Evolutionary conservation across 2,329 filamentous ascomycete species (phyloP).

Genomic region (Tothia fuscella): DNA sequence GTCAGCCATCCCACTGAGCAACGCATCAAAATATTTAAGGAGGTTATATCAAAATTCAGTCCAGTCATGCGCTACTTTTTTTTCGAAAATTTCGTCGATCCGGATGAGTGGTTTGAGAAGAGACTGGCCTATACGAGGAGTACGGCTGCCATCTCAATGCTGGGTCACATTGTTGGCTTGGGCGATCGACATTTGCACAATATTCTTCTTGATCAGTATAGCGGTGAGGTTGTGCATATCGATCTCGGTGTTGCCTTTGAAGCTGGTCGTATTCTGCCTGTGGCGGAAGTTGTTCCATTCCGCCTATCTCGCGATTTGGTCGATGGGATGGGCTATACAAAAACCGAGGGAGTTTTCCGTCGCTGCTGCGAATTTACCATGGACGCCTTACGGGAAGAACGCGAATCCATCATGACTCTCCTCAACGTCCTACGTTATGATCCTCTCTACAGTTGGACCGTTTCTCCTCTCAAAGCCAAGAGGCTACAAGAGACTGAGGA

Average conservation of each 20-base stretch:
- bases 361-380: slow-evolving; percentile 98
- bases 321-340: slow-evolving; percentile 92
- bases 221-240: slow-evolving; percentile 91
- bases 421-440: slow-evolving; percentile 97
- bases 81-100: slow-evolving; percentile 84
- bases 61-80: slow-evolving; percentile 97
- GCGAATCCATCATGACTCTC: slow-evolving; percentile 96
- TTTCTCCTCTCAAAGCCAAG: slow-evolving; percentile 57
- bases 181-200: slow-evolving; percentile 96
- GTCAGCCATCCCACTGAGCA: slow-evolving; percentile 58
- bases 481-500: slow-evolving; percentile 54
- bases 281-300: slow-evolving; percentile 94
- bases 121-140: slow-evolving; percentile 85
- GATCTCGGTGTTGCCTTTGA: slow-evolving; percentile 96
- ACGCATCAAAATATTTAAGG: slow-evolving; percentile 63
- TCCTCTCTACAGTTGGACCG: slow-evolving; percentile 89
- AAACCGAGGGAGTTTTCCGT: slow-evolving; percentile 90
- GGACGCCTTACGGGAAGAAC: slow-evolving; percentile 86
- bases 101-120: slow-evolving; percentile 89
- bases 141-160: slow-evolving; percentile 88
- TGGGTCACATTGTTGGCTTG: slow-evolving; percentile 83
- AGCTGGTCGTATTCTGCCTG: slow-evolving; percentile 83
- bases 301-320: slow-evolving; percentile 87
- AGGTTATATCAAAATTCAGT: slow-evolving; percentile 69
- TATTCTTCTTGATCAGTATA: slow-evolving; percentile 80